Conservation (phyloP, 306 rosid genomes). For the Medicago ruthenica region DNA sequence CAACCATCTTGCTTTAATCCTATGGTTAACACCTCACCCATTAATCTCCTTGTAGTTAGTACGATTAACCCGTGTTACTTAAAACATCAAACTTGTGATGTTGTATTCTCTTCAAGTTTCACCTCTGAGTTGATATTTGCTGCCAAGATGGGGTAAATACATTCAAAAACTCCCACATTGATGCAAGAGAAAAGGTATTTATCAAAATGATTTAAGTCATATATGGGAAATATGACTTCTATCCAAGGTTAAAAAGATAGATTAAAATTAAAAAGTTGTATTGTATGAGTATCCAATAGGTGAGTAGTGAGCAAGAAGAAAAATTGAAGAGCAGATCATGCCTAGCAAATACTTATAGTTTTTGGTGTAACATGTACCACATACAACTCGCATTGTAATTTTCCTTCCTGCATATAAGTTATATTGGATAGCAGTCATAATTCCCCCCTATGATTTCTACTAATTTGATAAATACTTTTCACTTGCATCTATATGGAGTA, state of each 20-base stretch:
- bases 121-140: constrained; percentile 2
- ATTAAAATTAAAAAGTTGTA: background rate
- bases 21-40: background rate
- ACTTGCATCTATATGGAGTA: too few species aligned
- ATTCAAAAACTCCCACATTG: background rate
- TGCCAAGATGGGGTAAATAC: constrained; percentile 1
- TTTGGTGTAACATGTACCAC: background rate
- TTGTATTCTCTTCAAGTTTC: background rate
- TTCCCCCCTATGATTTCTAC: background rate
- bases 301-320: background rate
- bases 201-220: background rate
- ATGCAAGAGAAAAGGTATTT: background rate
- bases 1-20: background rate
- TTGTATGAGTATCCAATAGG: background rate
- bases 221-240: background rate
- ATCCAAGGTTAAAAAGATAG: background rate
- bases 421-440: background rate
- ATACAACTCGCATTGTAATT: background rate
- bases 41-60: background rate
- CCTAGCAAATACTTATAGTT: background rate
- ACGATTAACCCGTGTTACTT: background rate
- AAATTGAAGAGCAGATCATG: constrained; percentile 8
- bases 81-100: background rate
- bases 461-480: background rate
- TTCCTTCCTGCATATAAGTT: background rate